A percentile compares a stretch with the other conserved stretches of the same genome.
These are phyloP conservation scores for Daldinia concentrica DNA, from an alignment of 495 filamentous ascomycete species.

Conservation along the genomic window DNA sequence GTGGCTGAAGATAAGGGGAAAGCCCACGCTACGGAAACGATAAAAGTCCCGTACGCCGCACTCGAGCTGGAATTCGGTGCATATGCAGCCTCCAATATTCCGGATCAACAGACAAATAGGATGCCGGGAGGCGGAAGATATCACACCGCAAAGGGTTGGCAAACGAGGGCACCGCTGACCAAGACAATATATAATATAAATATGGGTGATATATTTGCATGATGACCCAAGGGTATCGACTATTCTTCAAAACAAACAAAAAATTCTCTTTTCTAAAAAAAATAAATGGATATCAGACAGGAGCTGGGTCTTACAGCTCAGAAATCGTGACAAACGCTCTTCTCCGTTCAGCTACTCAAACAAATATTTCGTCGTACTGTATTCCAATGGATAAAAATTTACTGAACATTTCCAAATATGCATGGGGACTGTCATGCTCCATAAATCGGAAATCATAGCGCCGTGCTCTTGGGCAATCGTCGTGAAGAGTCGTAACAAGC, in stretches of 20 bases:
- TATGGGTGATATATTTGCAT: constrained; percentile 31
- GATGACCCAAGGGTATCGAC: constrained; percentile 41
- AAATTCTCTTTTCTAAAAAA: constrained; percentile 22
- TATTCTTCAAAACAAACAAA: constrained; percentile 23
- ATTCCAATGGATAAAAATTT: constrained; percentile 33
- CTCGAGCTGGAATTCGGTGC: constrained; percentile 19
- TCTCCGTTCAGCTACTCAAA: constrained; percentile 32
- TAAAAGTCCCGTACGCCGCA: constrained; percentile 5
- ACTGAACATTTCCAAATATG: constrained; percentile 36
- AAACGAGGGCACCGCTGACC: constrained; percentile 2
- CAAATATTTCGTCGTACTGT: constrained; percentile 36
- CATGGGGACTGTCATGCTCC: constrained; percentile 41
- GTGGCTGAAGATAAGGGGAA: constrained; percentile 7
- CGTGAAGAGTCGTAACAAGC: constrained; percentile 42
- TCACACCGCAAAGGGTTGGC: constrained; percentile 27
- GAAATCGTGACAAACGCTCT: constrained; percentile 28
- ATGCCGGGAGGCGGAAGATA: constrained; percentile 7
- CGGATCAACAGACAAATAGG: constrained; percentile 32
- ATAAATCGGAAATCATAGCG: constrained; percentile 39
- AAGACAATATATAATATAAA: constrained; percentile 27
- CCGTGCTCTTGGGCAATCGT: constrained; percentile 32
- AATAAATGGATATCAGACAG: constrained; percentile 36
- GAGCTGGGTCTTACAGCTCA: constrained; percentile 30
- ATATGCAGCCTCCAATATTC: constrained; percentile 39
- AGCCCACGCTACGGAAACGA: constrained; percentile 5